A percentile compares a stretch with the other conserved stretches of the same genome.
Conservation (phyloP, 2,329 filamentous ascomycete genomes). For the Trichoderma sp. region DNA sequence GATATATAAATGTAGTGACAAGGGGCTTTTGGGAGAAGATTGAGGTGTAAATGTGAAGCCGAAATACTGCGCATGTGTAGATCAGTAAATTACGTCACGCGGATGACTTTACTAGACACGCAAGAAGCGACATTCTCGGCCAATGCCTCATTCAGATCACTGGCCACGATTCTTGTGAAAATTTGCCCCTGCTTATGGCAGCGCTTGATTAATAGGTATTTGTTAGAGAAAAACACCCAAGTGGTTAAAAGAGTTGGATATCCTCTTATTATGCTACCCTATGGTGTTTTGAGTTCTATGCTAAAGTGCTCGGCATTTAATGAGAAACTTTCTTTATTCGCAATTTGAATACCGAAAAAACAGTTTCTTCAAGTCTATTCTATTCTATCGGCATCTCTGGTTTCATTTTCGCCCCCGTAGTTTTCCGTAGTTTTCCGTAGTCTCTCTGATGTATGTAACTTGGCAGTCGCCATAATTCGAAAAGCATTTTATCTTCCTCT, state of each 20-base stretch:
- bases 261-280: background rate
- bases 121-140: background rate
- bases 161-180: background rate
- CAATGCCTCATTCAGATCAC: background rate
- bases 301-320: background rate
- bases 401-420: background rate
- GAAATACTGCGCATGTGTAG: background rate
- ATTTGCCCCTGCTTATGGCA: background rate
- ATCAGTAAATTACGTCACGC: constrained; percentile 6
- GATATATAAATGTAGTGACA: background rate
- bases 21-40: background rate
- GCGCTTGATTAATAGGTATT: background rate
- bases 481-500: background rate
- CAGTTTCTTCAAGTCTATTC: background rate
- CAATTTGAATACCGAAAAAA: background rate
- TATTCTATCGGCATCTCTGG: background rate
- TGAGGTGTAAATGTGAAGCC: background rate
- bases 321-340: background rate
- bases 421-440: background rate
- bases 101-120: background rate
- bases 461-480: background rate
- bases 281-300: background rate
- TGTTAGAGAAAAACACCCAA: background rate
- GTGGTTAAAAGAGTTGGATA: background rate
- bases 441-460: background rate